Evolutionary conservation across 2,329 filamentous ascomycete genomes (phyloP), one percentile per base, ranked within the genome.

Genomic region (Claviceps maximensis): DNA sequence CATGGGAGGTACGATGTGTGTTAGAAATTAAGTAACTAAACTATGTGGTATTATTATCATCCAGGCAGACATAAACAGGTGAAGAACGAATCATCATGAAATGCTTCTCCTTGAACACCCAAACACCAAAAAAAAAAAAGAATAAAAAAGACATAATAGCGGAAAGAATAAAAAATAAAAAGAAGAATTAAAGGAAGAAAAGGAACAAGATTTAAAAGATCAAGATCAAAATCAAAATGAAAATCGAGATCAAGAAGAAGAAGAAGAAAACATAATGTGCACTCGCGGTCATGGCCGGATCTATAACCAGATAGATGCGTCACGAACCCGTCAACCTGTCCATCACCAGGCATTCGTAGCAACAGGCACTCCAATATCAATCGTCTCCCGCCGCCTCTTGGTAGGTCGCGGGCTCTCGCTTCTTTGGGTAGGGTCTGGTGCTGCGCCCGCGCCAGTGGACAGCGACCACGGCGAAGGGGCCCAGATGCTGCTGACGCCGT

Each of bases 301-400:
- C 33, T 36, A 36, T 13, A 36, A 36, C 33, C 10, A 15, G 10
- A 36, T 15, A 15, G 33, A 36, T 36, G 33, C 33, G 33, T 36
- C 33, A 36, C 31, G 15, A 36, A 10, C 33, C 12, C 33, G 5
- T 36, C 6, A 15, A 25, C 21, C 42, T 6, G n/a, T 23, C 23
- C 44, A 4, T 57, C 48, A 68, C 65, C 65, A 68, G 49, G 57
- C 64, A 55, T 64, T 61, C 50, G 65, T 61, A 50, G 65, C 62
- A 29, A 67, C 62, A 45, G 66, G 62, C 50, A 67, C 62, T 51
- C 66, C 63, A 44, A 59, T 58, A 46, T 65, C 65, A 25, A 69
- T 59, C 15, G 56, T 59, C 23, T 67, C 66, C 23, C 68, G 62
- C 46, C 68, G 62, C 55, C 68, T 63, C 67, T 71, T 71, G 57